Evolutionary conservation across 2,329 filamentous ascomycete species (phyloP).

Genomic region (Cladorrhinum sp.): DNA sequence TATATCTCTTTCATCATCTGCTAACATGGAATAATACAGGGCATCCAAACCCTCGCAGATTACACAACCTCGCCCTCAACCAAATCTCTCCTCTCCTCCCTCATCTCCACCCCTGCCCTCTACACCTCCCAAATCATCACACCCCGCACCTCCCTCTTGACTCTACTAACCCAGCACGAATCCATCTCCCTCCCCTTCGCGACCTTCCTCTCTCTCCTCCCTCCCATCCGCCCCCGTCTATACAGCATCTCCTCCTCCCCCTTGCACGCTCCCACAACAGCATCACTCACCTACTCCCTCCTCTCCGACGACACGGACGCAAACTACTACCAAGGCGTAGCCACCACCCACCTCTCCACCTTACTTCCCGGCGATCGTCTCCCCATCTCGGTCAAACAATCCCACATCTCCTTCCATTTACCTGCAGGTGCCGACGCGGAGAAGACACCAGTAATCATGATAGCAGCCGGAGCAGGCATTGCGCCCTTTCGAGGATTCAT

Average conservation of each 20-base stretch:
- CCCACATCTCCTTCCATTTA: slow-evolving; percentile 46
- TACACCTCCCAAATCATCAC: slow-evolving; percentile 48
- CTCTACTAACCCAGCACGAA: slow-evolving; percentile 65
- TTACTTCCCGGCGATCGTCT: slow-evolving; percentile 44
- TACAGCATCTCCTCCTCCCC: slow-evolving; percentile 78
- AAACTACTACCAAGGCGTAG: slow-evolving; percentile 58
- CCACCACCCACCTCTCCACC: slow-evolving; percentile 57
- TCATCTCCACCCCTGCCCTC: slow-evolving; percentile 40
- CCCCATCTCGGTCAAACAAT: slow-evolving; percentile 48
- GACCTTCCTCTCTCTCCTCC: slow-evolving; percentile 67
- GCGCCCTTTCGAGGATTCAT: slow-evolving; percentile 63
- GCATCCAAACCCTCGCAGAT: slow-evolving; percentile 34
- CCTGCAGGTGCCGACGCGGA: slow-evolving; percentile 39
- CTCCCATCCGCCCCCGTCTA: slow-evolving; percentile 74
- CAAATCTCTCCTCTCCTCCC: slow-evolving; percentile 42
- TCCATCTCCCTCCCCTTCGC: slow-evolving; percentile 60
- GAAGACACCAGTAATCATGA: slow-evolving; percentile 48
- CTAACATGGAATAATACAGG: too few relatives aligned
- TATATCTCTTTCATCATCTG: not conserved
- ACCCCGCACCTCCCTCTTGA: slow-evolving; percentile 63
- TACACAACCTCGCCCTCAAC: slow-evolving; percentile 27
- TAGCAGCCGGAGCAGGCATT: slow-evolving; percentile 53
- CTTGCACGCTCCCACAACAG: slow-evolving; percentile 52
- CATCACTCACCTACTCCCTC: slow-evolving; percentile 67
- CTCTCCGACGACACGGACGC: slow-evolving; percentile 25